phyloP scores from a whole-genome alignment of 768 basidiomycete species.

The Suillus spraguei region DNA sequence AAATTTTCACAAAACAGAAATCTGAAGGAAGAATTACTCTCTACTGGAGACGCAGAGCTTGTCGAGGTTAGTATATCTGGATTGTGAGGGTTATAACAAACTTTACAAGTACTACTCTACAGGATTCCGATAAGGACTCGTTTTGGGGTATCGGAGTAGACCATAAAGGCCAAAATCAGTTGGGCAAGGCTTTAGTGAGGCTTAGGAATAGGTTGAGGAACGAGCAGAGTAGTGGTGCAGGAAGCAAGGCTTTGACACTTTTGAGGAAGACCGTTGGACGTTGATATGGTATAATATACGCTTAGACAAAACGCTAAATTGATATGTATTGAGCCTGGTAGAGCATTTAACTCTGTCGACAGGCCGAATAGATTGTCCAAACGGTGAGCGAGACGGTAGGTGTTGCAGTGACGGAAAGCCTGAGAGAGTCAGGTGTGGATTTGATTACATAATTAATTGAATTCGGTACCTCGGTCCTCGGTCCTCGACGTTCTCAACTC shows the following conservation, averaged over 20 bases:
- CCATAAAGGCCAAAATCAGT: slow-evolving; percentile 40
- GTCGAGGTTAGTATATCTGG: slow-evolving; percentile 35
- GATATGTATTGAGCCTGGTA: neutral
- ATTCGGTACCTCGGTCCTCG: too few species aligned
- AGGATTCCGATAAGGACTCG: slow-evolving; percentile 14
- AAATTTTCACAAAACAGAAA: slow-evolving; percentile 45
- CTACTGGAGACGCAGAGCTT: slow-evolving; percentile 40
- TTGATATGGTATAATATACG: neutral
- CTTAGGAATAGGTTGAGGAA: slow-evolving; percentile 36
- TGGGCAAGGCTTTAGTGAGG: slow-evolving; percentile 43
- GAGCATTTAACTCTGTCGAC: neutral
- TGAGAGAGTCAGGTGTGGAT: too few species aligned
- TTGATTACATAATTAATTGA: too few species aligned
- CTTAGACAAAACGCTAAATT: neutral
- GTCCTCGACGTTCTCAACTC: too few species aligned
- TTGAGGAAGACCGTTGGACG: neutral
- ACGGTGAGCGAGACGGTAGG: neutral
- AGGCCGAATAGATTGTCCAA: neutral
- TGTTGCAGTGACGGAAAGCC: too few species aligned
- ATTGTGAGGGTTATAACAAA: slow-evolving; percentile 10
- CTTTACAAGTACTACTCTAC: slow-evolving; percentile 17
- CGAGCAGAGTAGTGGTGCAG: slow-evolving; percentile 10
- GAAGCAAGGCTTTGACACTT: slow-evolving; percentile 1
- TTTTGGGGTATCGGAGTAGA: slow-evolving; percentile 46
- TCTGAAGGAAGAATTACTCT: slow-evolving; percentile 37